Evolutionary conservation across 108 stramenopile species (phyloP).

Genomic region (Stephanodiscus triporus): DNA sequence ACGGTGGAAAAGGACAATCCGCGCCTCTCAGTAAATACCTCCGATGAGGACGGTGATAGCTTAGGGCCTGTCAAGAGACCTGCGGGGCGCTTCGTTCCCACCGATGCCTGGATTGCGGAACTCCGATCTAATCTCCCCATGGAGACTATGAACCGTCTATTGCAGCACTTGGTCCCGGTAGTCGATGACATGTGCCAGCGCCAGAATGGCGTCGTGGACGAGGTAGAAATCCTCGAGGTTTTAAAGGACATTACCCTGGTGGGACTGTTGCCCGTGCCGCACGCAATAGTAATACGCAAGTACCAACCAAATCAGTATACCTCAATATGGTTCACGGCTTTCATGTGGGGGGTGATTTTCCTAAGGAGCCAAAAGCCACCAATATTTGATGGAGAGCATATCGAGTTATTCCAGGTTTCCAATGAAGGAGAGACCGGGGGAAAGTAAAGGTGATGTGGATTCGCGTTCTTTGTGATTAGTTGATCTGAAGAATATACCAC

Average conservation of each 20-base stretch:
- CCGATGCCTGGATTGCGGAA: slow-evolving; percentile 88
- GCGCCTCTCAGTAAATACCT: slow-evolving; percentile 23
- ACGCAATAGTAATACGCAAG: slow-evolving; percentile 97
- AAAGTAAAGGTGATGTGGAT: neutral
- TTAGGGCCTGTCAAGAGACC: neutral
- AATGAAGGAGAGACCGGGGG: slow-evolving; percentile 50
- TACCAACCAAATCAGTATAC: slow-evolving; percentile 98
- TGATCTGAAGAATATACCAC: neutral
- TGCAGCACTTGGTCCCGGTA: slow-evolving; percentile 94
- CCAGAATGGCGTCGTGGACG: slow-evolving; percentile 82
- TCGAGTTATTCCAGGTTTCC: slow-evolving; percentile 88
- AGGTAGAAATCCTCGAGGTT: slow-evolving; percentile 88
- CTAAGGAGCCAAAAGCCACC: slow-evolving; percentile 92
- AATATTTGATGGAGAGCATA: slow-evolving; percentile 93
- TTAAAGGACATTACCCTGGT: slow-evolving; percentile 91
- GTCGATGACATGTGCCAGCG: slow-evolving; percentile 86
- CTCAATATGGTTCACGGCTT: slow-evolving; percentile 97
- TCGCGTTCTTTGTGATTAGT: neutral
- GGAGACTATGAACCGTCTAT: slow-evolving; percentile 86
- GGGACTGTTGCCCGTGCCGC: slow-evolving; percentile 94
- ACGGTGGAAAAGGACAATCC: slow-evolving; percentile 48
- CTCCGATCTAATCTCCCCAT: slow-evolving; percentile 89
- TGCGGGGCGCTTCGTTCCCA: slow-evolving; percentile 65
- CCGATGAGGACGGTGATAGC: slow-evolving; percentile 3
- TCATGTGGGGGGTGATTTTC: slow-evolving; percentile 99